Evolutionary conservation across 345 rosid genomes (phyloP).

Genomic region (Raphanus raphanistrum): DNA sequence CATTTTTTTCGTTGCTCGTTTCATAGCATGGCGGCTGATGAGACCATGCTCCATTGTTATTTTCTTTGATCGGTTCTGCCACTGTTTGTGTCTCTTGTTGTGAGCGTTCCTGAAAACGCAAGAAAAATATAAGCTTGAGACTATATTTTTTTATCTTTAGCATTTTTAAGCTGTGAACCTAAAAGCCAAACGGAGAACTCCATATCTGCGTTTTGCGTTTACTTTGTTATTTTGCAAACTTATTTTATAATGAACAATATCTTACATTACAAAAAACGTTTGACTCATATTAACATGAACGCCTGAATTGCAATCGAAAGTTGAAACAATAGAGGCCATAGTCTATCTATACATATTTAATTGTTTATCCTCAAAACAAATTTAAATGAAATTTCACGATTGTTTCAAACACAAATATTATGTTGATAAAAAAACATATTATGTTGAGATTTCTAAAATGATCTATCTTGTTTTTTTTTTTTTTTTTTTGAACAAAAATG

Average conservation of each 20-base stretch:
- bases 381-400: not conserved
- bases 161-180: not conserved
- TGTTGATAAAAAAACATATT: not conserved
- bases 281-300: not conserved
- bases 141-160: not conserved
- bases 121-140: not conserved
- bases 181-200: not conserved
- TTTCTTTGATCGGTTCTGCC: slow-evolving; percentile 53
- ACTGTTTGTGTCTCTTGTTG: slow-evolving; percentile 52
- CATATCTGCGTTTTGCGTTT: not conserved
- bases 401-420: not conserved
- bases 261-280: not conserved
- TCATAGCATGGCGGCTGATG: slow-evolving; percentile 51
- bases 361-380: not conserved
- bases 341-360: not conserved
- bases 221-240: not conserved
- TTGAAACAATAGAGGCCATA: not conserved
- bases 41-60: slow-evolving; percentile 25
- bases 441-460: not conserved
- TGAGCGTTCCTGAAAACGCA: slow-evolving; percentile 36
- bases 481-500: no score
- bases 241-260: not conserved
- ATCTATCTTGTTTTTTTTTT: no score
- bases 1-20: slow-evolving; percentile 48
- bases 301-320: not conserved